phyloP scores from a whole-genome alignment of 2,329 filamentous ascomycete genomes.

The Mariannaea sp. region DNA sequence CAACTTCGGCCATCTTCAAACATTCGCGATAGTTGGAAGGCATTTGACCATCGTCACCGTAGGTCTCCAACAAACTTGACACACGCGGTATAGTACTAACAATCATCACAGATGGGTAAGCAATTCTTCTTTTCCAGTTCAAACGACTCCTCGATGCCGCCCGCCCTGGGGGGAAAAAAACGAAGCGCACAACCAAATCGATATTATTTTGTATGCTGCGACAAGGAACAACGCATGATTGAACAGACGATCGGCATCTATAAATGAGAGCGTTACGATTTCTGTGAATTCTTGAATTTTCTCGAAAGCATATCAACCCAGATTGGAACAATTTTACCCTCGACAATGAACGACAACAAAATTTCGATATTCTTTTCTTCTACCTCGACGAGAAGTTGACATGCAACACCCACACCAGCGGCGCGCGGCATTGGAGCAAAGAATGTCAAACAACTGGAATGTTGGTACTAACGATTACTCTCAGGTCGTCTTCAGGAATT shows the following conservation, averaged over 20 bases:
- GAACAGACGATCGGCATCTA: conserved; percentile 16
- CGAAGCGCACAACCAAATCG: conserved; percentile 29
- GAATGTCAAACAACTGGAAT: neutral
- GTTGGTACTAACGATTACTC: conserved; percentile 40
- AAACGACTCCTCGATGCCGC: conserved; percentile 33
- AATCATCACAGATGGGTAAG: conserved; percentile 64
- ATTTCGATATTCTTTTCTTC: conserved; percentile 6
- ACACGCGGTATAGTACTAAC: conserved; percentile 47
- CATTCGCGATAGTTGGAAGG: conserved; percentile 51
- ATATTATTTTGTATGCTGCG: conserved; percentile 16
- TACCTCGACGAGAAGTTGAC: conserved; percentile 5
- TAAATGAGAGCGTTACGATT: neutral
- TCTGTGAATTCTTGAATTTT: neutral
- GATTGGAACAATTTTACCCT: neutral
- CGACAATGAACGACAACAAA: neutral
- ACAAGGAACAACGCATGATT: conserved; percentile 1
- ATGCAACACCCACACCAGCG: conserved; percentile 1
- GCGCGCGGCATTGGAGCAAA: conserved; percentile 15
- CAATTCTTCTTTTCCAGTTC: conserved; percentile 35
- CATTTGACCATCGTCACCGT: conserved; percentile 55
- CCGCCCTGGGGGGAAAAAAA: conserved; percentile 29
- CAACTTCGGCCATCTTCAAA: conserved; percentile 48
- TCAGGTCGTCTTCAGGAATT: conserved; percentile 99
- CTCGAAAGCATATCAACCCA: neutral
- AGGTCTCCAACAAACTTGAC: conserved; percentile 46